Evolutionary conservation across 768 basidiomycete species (phyloP), one percentile per base, ranked within the genome.

Genomic region (Rhodotorula sphaerocarpa): DNA sequence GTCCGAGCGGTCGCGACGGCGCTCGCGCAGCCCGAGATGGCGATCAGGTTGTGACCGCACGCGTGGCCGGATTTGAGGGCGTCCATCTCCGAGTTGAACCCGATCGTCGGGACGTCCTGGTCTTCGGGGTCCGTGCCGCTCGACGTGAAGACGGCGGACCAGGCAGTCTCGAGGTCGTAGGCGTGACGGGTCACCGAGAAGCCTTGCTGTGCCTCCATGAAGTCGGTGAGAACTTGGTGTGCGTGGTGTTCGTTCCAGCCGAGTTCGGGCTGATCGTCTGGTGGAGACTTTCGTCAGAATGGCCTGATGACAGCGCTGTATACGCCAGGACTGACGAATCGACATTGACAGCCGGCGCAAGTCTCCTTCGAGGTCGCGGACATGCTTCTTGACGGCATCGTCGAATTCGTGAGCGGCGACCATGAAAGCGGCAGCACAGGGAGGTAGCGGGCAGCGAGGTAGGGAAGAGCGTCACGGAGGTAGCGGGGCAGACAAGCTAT

Each of bases 71-170:
- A 21, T n/a, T 50, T 50, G 31, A 50, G 33, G 21, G 50, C 50
- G 50, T 50, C 50, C 50, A 50, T 50, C 50, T 50, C 50, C 31
- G 31, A 34, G 50, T 50, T 50, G 50, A 50, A 50, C 20, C 50
- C 50, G 31, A 50, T 9, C 18, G 10, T n/a, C 21, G 50, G 50
- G 33, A 50, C 31, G 18, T 31, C 20, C 18, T 33, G 7, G 31
- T 7, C 23, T 3, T 20, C 21, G 36, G 9, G 9, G 3, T 28
- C 4, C 4, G 50, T 9, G 20, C 31, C 50, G 31, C 30, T 21
- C 50, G 50, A 50, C 3, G 50, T 34, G 50, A 34, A 50, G 50
- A 34, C 30, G 50, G 50, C 50, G 31, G 50, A 34, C 50, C 50
- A 50, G 2, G 50, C 50, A 1, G 50, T 50, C 33, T 28, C 21